phyloP scores from a whole-genome alignment of 345 rosid species.

The Excoecaria agallocha region DNA sequence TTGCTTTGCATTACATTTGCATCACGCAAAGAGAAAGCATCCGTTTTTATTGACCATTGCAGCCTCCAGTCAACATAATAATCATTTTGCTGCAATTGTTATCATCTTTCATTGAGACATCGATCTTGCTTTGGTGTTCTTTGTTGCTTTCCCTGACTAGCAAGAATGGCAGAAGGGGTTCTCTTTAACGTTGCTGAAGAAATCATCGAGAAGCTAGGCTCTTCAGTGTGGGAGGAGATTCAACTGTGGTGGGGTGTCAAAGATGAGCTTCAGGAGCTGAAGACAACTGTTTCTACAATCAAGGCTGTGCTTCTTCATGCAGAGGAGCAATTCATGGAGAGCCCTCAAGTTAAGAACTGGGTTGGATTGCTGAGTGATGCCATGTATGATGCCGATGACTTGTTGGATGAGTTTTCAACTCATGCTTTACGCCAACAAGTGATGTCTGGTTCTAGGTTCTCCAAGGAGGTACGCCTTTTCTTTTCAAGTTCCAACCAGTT shows the following conservation, averaged over 20 bases:
- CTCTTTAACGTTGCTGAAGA: background rate
- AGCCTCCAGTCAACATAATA: too few relatives aligned
- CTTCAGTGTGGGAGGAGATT: too few relatives aligned
- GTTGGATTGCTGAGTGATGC: background rate
- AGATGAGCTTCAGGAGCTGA: too few relatives aligned
- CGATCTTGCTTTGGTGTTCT: too few relatives aligned
- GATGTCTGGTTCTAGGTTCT: background rate
- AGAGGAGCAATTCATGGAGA: background rate
- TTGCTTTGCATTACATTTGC: too few relatives aligned
- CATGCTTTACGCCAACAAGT: background rate
- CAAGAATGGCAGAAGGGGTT: background rate
- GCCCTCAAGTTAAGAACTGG: background rate
- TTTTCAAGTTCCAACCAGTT: constrained; percentile 9
- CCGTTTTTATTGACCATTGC: too few relatives aligned
- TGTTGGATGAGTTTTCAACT: constrained; percentile 31
- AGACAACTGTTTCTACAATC: too few relatives aligned
- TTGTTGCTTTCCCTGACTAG: too few relatives aligned
- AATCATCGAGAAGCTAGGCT: background rate
- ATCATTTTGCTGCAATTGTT: too few relatives aligned
- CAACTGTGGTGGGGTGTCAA: too few relatives aligned
- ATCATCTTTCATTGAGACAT: too few relatives aligned
- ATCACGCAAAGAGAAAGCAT: too few relatives aligned
- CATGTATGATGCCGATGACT: constrained; percentile 29
- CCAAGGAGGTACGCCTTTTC: background rate
- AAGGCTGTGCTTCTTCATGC: background rate